phyloP scores from a whole-genome alignment of 495 filamentous ascomycete genomes.

The Penicillium crystallinum region DNA sequence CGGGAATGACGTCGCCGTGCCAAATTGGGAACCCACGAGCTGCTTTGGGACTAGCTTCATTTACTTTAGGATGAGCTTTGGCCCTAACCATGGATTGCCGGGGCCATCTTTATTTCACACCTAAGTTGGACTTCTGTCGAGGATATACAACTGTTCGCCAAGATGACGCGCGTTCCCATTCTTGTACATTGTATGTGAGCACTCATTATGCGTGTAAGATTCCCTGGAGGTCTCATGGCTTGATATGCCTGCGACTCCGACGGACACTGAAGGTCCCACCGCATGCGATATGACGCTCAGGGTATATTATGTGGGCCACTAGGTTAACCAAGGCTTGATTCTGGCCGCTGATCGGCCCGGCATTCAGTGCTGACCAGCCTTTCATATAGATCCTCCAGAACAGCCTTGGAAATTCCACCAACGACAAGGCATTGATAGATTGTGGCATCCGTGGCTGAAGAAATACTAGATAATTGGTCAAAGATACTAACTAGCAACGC shows the following conservation, averaged over 20 bases:
- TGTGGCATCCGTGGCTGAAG: constrained; percentile 2
- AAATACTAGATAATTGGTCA: constrained; percentile 10
- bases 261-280: not conserved
- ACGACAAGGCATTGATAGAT: constrained; percentile 8
- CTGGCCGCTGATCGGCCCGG: constrained; percentile 17
- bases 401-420: constrained; percentile 5
- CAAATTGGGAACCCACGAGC: not conserved
- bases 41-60: not conserved
- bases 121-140: not conserved
- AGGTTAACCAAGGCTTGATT: constrained; percentile 22
- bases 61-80: not conserved
- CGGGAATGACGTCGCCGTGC: not conserved
- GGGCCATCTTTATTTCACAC: constrained; percentile 1
- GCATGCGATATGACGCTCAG: constrained; percentile 1
- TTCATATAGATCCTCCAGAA: constrained; percentile 8
- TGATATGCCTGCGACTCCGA: too few relatives aligned
- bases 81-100: not conserved
- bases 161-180: not conserved
- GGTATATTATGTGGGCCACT: constrained; percentile 13
- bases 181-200: not conserved
- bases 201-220: not conserved
- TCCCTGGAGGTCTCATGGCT: too few relatives aligned
- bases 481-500: not conserved
- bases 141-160: not conserved
- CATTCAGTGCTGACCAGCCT: constrained; percentile 16